Conservation (phyloP, 331 rosid species). For the Dryas integrifolia region DNA sequence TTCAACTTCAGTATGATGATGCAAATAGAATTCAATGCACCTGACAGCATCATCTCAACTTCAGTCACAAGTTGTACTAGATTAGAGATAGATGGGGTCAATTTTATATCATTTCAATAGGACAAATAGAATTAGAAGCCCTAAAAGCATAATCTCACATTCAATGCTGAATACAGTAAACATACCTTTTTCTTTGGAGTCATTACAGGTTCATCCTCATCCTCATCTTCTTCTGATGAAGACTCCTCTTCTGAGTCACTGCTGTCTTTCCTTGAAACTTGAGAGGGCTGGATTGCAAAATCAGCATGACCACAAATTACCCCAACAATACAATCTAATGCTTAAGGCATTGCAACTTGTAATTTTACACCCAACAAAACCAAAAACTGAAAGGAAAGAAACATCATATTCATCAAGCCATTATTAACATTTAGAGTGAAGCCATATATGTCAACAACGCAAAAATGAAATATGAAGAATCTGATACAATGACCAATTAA, state of each 20-base stretch:
- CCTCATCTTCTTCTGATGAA: slow-evolving; percentile 29
- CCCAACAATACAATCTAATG: no score
- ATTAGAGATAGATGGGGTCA: background rate
- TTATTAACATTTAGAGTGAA: no score
- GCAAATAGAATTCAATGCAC: background rate
- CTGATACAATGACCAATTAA: background rate
- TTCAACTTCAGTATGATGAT: no score
- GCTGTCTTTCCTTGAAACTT: background rate
- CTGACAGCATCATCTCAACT: background rate
- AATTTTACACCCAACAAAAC: background rate
- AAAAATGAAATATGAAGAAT: background rate
- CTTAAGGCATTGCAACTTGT: no score
- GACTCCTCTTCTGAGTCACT: slow-evolving; percentile 21
- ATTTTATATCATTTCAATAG: no score
- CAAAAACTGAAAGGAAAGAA: background rate
- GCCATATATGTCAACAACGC: background rate
- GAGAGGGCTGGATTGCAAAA: slow-evolving; percentile 20
- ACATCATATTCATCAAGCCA: background rate
- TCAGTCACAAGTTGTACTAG: background rate
- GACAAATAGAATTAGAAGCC: no score
- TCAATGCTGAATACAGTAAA: background rate
- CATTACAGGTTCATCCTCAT: slow-evolving; percentile 21
- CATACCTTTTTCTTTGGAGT: slow-evolving; percentile 35
- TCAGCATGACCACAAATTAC: background rate
- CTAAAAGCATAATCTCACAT: background rate